Evolutionary conservation across 2,329 filamentous ascomycete genomes (phyloP).

Genomic region (Phaeosphaeria sp.): DNA sequence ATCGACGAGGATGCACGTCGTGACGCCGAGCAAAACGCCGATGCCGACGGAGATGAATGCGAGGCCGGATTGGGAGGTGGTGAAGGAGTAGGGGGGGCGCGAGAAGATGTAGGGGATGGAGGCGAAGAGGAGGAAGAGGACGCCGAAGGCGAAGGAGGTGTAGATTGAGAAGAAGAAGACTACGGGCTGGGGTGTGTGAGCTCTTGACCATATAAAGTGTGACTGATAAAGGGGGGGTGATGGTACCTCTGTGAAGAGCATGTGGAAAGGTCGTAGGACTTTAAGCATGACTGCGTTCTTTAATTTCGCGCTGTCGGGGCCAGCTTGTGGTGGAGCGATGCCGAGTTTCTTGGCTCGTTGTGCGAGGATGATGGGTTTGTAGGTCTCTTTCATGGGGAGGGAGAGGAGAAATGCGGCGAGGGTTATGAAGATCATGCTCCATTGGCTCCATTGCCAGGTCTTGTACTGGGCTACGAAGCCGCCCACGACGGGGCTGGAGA

Average conservation of each 20-base stretch:
- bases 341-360: slow-evolving; percentile 43
- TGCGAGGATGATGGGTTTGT: slow-evolving; percentile 58
- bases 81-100: slow-evolving; percentile 39
- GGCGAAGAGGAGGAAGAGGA: slow-evolving; percentile 47
- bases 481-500: slow-evolving; percentile 49
- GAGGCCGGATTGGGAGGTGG: slow-evolving; percentile 36
- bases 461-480: slow-evolving; percentile 56
- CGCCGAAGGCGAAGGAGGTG: slow-evolving; percentile 43
- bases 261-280: slow-evolving; percentile 59
- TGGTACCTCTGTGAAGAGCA: slow-evolving; percentile 40
- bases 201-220: background rate
- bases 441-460: slow-evolving; percentile 54
- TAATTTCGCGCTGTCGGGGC: background rate
- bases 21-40: slow-evolving; percentile 34
- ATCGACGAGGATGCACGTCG: slow-evolving; percentile 47
- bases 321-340: slow-evolving; percentile 22
- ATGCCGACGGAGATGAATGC: slow-evolving; percentile 43
- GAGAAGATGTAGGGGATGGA: slow-evolving; percentile 44
- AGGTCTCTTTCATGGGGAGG: slow-evolving; percentile 62
- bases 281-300: background rate
- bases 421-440: slow-evolving; percentile 53
- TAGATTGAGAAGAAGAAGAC: slow-evolving; percentile 46
- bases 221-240: background rate
- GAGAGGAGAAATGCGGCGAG: slow-evolving; percentile 46
- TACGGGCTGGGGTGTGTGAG: slow-evolving; percentile 27